Percentiles rank a stretch among this genome's conserved stretches.
Conservation (phyloP, 2,329 filamentous ascomycete genomes). For the Ophiostoma himal-ulmi region DNA sequence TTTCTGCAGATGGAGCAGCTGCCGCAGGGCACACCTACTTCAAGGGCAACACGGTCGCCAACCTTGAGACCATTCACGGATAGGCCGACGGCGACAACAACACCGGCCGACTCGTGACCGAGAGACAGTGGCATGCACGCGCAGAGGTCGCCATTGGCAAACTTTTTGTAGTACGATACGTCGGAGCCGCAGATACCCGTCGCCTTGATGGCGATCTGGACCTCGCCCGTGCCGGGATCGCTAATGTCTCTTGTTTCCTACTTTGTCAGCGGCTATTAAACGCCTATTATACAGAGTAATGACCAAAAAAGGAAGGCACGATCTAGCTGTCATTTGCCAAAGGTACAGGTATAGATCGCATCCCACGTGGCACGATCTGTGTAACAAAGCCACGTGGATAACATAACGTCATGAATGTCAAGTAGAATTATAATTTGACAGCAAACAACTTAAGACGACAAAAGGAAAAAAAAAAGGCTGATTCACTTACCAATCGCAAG, state of each 20-base stretch:
- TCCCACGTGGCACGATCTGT: not conserved
- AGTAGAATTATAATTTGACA: not conserved
- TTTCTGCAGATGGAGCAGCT: slow-evolving; percentile 46
- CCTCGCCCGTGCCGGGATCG: slow-evolving; percentile 45
- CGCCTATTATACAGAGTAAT: not conserved
- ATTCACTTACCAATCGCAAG: slow-evolving; percentile 48
- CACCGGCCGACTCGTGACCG: slow-evolving; percentile 57
- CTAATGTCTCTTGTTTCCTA: slow-evolving; percentile 49
- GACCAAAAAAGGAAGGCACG: not conserved
- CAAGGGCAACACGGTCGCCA: slow-evolving; percentile 54
- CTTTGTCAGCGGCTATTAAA: not conserved
- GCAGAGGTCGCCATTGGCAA: slow-evolving; percentile 64
- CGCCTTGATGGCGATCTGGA: slow-evolving; percentile 59
- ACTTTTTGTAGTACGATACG: slow-evolving; percentile 66
- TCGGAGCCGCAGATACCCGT: slow-evolving; percentile 67
- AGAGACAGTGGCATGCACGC: slow-evolving; percentile 60
- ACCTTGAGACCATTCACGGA: slow-evolving; percentile 47
- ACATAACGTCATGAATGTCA: not conserved
- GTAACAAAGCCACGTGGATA: not conserved
- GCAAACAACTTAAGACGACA: slow-evolving; percentile 21
- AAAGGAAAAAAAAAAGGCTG: not conserved
- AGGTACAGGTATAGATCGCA: not conserved
- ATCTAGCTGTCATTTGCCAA: not conserved
- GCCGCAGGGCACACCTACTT: slow-evolving; percentile 52
- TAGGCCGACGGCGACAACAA: slow-evolving; percentile 51